phyloP scores from a whole-genome alignment of 495 filamentous ascomycete genomes.

The Talaromyces proteolyticus region DNA sequence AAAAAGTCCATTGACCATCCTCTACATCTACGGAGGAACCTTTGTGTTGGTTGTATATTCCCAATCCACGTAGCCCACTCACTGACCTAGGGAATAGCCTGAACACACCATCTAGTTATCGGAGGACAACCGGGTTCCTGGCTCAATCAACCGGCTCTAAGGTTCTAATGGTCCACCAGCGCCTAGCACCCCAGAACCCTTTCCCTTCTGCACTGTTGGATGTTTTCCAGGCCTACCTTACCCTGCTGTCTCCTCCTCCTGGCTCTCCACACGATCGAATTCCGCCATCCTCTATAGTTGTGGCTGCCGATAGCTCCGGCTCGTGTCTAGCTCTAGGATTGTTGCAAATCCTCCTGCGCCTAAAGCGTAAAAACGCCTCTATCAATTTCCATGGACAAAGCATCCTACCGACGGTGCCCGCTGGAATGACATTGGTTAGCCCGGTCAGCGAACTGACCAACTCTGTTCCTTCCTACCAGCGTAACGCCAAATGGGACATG shows the following conservation, averaged over 20 bases:
- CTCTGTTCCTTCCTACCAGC: constrained; percentile 4
- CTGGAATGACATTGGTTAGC: constrained; percentile 9
- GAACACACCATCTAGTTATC: constrained; percentile 5
- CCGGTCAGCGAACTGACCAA: constrained; percentile 2
- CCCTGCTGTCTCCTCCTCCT: constrained; percentile 10
- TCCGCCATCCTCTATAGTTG: constrained; percentile 7
- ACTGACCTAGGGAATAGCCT: not conserved
- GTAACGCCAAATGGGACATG: constrained; percentile 3
- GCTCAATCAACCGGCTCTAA: not conserved
- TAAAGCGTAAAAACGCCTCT: not conserved
- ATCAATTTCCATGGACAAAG: constrained; percentile 8
- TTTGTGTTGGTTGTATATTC: constrained; percentile 6
- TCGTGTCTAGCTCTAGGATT: constrained; percentile 10
- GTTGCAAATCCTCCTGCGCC: constrained; percentile 7
- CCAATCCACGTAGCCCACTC: not conserved
- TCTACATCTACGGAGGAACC: constrained; percentile 9
- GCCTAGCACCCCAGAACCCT: constrained; percentile 16
- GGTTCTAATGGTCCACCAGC: constrained; percentile 12
- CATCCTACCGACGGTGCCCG: constrained; percentile 7
- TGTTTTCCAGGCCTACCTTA: constrained; percentile 11
- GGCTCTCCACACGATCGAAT: constrained; percentile 10
- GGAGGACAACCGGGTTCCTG: constrained; percentile 1
- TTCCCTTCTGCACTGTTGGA: constrained; percentile 15
- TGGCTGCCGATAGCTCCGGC: constrained; percentile 18
- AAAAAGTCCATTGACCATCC: constrained; percentile 3